These are phyloP conservation scores for Aegle marmelos DNA, from an alignment of 345 rosid species.

Conservation along the genomic window DNA sequence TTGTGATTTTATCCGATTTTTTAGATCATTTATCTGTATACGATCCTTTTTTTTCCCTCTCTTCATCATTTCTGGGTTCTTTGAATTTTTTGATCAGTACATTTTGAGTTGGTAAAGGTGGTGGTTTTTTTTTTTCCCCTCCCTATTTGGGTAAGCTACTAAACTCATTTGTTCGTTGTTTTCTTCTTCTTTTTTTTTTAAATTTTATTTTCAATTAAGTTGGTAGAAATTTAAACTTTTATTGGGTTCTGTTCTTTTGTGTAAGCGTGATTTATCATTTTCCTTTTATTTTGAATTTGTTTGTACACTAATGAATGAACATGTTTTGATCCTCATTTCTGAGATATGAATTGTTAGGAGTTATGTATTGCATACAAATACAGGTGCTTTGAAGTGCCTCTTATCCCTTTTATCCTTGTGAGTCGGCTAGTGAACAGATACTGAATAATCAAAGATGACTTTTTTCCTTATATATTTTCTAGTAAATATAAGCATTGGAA, in stretches of 20 bases:
- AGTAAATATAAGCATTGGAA: not conserved
- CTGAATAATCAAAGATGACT: too few species aligned
- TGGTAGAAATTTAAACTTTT: not conserved
- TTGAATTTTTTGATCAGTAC: not conserved
- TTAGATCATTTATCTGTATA: slow-evolving; percentile 5
- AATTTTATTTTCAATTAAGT: not conserved
- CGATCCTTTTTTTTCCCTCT: not conserved
- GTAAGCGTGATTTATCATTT: not conserved
- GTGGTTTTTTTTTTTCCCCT: not conserved
- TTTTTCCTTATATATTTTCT: too few species aligned
- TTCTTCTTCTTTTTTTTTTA: not conserved
- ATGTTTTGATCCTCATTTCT: not conserved
- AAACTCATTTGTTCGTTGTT: not conserved
- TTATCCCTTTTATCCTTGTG: not conserved
- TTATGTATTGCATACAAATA: not conserved
- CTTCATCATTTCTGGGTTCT: not conserved
- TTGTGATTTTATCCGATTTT: not conserved
- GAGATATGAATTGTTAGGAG: not conserved
- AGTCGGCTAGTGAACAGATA: not conserved
- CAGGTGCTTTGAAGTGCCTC: not conserved
- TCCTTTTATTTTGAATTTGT: not conserved
- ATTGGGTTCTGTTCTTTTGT: not conserved
- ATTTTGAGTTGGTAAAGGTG: not conserved
- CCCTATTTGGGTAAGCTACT: not conserved
- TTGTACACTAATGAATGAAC: not conserved